Percentiles rank a stretch among this genome's conserved stretches.
Conservation (phyloP, 1,139 yeast genomes). For the Hyphopichia wangnamkhiaoensis region DNA sequence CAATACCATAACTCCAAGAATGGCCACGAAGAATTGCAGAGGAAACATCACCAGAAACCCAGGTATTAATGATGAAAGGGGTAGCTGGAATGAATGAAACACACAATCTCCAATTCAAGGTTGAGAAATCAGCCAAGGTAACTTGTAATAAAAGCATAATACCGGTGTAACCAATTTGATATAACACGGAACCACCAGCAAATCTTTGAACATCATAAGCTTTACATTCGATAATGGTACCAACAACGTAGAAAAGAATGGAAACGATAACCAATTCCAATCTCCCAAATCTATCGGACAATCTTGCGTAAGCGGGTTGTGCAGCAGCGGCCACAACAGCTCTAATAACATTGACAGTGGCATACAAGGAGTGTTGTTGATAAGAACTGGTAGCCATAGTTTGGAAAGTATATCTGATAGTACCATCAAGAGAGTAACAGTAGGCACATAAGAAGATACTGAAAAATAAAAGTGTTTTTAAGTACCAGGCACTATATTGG, state of each 20-base stretch:
- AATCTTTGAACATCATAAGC: slow-evolving; percentile 64
- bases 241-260: slow-evolving; percentile 62
- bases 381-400: slow-evolving; percentile 58
- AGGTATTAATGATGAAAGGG: slow-evolving; percentile 70
- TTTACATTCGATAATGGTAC: slow-evolving; percentile 71
- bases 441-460: slow-evolving; percentile 62
- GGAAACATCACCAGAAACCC: slow-evolving; percentile 65
- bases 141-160: slow-evolving; percentile 56
- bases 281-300: slow-evolving; percentile 73
- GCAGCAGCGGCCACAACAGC: slow-evolving; percentile 72
- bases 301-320: slow-evolving; percentile 68
- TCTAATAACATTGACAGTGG: slow-evolving; percentile 65
- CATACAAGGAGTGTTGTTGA: slow-evolving; percentile 55
- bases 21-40: slow-evolving; percentile 18
- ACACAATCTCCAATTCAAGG: slow-evolving; percentile 69
- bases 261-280: slow-evolving; percentile 55
- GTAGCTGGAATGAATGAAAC: slow-evolving; percentile 63
- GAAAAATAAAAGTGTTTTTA: slow-evolving; percentile 42
- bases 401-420: slow-evolving; percentile 51
- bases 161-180: slow-evolving; percentile 72
- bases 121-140: slow-evolving; percentile 64
- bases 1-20: slow-evolving; percentile 71
- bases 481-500: slow-evolving; percentile 25
- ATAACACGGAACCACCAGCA: slow-evolving; percentile 74
- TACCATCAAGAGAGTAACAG: slow-evolving; percentile 66